Evolutionary conservation across 108 stramenopile genomes (phyloP), one percentile per base, ranked within the genome.

Genomic region (Craspedostauros australis): DNA sequence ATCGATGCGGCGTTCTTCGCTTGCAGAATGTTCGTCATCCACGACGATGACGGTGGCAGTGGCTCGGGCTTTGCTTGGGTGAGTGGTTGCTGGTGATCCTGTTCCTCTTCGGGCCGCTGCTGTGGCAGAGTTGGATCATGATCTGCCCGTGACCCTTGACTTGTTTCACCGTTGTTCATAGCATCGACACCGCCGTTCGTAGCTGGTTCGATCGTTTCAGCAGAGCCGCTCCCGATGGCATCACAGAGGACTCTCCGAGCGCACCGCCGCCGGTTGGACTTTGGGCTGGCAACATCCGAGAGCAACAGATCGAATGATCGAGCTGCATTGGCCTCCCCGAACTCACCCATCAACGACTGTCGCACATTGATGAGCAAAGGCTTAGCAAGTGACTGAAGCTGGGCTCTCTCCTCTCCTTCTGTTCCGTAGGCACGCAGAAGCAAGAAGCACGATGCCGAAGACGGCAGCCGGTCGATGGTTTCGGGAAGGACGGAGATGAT

Each of bases 401-500:
- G 66, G 24, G 47, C 43, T 30, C 65, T 61, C 16, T 79, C 79
- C 7, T 73, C 79, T 27, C 78, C 74, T 39, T 82, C 76, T 19
- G 66, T 62, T 0, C 77, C 82, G 62, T 88, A 81, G 5, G 82
- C 86, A 23, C 79, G 66, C 1, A 88, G 50, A 7, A 88, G 51
- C 32, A 88, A 50, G 39, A 81, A 83, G 38, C 86, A 84, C 14
- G 82, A 79, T 16, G 86, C 79, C 39, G 77, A 82, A 21, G 82
- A 63, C 46, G 77, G 82, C 7, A 88, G 66, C 12, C 86, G 63
- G 15, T 66, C 31, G 45, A 88, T 84, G 15, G 70, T 68, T 41
- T 64, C 65, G 22, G 82, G 75, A 40, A 81, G 18, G 20, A 46
- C 58, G 19, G 86, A 88, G 32, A 88, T 80, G 29, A 84, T 75